Evolutionary conservation across 305 asterid species (phyloP), one percentile per base, ranked within the genome.

Genomic region (Withania somnifera): DNA sequence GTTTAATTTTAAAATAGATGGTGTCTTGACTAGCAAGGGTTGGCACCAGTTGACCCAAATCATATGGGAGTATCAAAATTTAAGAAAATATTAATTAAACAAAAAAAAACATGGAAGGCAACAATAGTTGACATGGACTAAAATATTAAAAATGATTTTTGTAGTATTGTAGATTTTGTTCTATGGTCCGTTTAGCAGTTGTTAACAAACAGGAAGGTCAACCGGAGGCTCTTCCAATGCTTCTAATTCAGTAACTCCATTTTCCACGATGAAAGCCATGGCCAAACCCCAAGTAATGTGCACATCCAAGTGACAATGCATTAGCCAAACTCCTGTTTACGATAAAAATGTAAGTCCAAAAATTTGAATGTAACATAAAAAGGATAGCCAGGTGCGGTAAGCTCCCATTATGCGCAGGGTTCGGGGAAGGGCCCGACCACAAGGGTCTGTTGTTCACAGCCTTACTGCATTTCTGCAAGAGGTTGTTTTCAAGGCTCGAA

Each of bases 241-340:
- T 82, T 92, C 90, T 88, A 89, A 61, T 81, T 84, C 82, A 0
- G 93, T 92, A 40, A 86, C 88, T 61, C 98, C 98, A 67, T 94
- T 88, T 56, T 90, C 95, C 42, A 94, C 98, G 0, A 94, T 8
- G 89, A 94, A 94, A 34, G 92, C 91, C 93, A 86, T 92, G 5
- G 98, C 97, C 85, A 92, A 81, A 80, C 98, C 98, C 98, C 98
- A 94, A 3, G 83, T 83, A 58, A 92, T 90, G 82, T 94, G 98
- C 66, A 88, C 97, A 84, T 94, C 98, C 94, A 94, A 88, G 90
- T 94, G 98, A 83, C 98, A 94, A 56, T 94, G 98, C 95, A 94
- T 28, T 79, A 94, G 11, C 98, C 98, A 94, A 11, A 91, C 91
- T 53, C 98, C 98, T 92, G 88, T 85, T 82, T 73, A 56, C 38